A percentile compares a stretch with the other conserved stretches of the same genome.
phyloP scores from a whole-genome alignment of 441 rosid genomes.

The Isatis lusitanica region DNA sequence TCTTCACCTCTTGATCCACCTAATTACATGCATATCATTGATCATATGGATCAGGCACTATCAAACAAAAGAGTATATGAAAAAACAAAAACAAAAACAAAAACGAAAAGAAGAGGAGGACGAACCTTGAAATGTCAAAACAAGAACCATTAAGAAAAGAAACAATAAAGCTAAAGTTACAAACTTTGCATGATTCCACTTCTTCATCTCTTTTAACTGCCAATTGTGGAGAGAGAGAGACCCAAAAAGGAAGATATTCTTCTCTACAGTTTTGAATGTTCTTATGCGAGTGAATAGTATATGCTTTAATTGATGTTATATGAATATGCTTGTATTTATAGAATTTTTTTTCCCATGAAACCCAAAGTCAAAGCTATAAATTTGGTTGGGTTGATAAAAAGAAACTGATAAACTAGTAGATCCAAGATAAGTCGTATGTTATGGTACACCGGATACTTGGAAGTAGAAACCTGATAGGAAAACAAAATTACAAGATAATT shows the following conservation, averaged over 20 bases:
- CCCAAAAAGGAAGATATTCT: not conserved
- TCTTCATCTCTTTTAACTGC: not conserved
- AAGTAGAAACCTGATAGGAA: too few species aligned
- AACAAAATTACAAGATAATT: too few species aligned
- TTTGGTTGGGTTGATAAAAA: not conserved
- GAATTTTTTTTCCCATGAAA: not conserved
- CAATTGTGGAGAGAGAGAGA: not conserved
- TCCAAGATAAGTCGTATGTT: too few species aligned
- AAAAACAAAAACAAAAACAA: too few species aligned
- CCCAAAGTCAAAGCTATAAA: not conserved
- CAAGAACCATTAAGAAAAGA: not conserved
- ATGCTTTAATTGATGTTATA: not conserved
- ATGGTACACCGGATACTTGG: too few species aligned
- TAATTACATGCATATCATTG: not conserved
- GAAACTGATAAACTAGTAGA: too few species aligned
- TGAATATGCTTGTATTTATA: not conserved
- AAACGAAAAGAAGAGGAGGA: not conserved
- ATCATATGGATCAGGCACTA: not conserved
- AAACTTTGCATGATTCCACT: not conserved
- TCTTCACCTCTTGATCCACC: not conserved
- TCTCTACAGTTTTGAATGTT: not conserved
- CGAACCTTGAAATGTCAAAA: conserved; percentile 8
- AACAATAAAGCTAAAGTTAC: not conserved
- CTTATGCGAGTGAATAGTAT: not conserved
- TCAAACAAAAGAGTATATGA: not conserved